Evolutionary conservation across 129 eudicot genomes (phyloP).

Genomic region (Pseudognaphalium luteoalbum): DNA sequence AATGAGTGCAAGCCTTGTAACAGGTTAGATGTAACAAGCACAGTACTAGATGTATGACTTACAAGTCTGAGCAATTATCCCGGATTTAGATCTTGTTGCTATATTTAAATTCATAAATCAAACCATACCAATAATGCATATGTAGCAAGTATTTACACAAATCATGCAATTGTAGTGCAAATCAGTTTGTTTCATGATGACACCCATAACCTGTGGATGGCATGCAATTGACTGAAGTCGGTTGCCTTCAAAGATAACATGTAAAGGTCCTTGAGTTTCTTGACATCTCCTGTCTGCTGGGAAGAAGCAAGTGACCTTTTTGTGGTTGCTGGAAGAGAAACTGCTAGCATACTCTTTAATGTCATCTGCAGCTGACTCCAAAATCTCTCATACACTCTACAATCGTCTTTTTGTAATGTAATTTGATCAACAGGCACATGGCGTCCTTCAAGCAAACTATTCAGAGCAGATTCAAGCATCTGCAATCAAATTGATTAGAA

Average conservation of each 20-base stretch:
- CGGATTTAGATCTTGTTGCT: background rate
- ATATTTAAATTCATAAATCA: too few species aligned
- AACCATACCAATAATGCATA: background rate
- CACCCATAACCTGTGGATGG: constrained; percentile 65
- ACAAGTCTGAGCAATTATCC: too few species aligned
- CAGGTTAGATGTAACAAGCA: background rate
- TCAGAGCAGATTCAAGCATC: constrained; percentile 76
- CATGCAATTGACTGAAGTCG: constrained; percentile 68
- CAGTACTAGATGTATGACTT: too few species aligned
- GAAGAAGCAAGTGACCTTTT: constrained; percentile 42
- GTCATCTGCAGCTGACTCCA: constrained; percentile 80
- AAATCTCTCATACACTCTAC: constrained; percentile 49
- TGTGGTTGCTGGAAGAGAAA: constrained; percentile 41
- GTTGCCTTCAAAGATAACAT: constrained; percentile 71
- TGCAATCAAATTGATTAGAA: constrained; percentile 20
- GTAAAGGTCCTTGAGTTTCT: constrained; percentile 79
- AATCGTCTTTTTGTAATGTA: constrained; percentile 31
- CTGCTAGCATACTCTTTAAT: constrained; percentile 70
- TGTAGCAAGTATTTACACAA: background rate
- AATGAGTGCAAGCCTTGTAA: background rate
- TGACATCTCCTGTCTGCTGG: constrained; percentile 56
- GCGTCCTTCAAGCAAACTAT: constrained; percentile 79
- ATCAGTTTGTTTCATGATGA: constrained; percentile 9
- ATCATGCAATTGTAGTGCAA: background rate
- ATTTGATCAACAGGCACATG: constrained; percentile 41